These are phyloP conservation scores for Bacterosira constricta DNA, from an alignment of 108 stramenopile species.

Conservation along the genomic window DNA sequence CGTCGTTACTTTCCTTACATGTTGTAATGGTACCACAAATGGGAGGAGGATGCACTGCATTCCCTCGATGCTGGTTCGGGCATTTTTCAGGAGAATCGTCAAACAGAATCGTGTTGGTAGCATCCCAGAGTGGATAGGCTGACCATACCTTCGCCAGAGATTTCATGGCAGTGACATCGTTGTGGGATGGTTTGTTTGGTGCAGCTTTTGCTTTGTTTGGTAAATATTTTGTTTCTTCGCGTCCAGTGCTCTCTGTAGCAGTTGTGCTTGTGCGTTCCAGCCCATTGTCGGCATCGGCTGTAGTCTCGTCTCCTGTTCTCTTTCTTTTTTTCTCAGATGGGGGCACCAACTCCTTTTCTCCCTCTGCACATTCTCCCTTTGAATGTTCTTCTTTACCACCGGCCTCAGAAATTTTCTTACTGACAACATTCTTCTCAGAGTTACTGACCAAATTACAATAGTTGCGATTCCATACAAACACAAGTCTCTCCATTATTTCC, in stretches of 20 bases:
- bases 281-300: background rate
- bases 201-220: background rate
- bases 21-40: slow-evolving; percentile 55
- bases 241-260: background rate
- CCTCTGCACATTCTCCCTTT: background rate
- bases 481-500: slow-evolving; percentile 46
- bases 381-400: background rate
- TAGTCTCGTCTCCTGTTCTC: background rate
- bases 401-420: background rate
- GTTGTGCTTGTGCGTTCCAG: background rate
- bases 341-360: background rate
- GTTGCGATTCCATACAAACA: slow-evolving; percentile 82
- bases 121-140: slow-evolving; percentile 72
- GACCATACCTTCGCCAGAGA: slow-evolving; percentile 72
- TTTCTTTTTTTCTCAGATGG: background rate
- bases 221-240: background rate
- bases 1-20: background rate
- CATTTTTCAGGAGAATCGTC: slow-evolving; percentile 88
- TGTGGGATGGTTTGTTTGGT: background rate
- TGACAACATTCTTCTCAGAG: slow-evolving; percentile 11
- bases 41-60: slow-evolving; percentile 78
- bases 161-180: slow-evolving; percentile 65
- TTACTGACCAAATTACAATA: slow-evolving; percentile 39
- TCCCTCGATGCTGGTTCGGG: slow-evolving; percentile 36
- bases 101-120: slow-evolving; percentile 73